These are phyloP conservation scores for Fusarium sterilihyphosum DNA, from an alignment of 2,329 filamentous ascomycete species.

Conservation along the genomic window DNA sequence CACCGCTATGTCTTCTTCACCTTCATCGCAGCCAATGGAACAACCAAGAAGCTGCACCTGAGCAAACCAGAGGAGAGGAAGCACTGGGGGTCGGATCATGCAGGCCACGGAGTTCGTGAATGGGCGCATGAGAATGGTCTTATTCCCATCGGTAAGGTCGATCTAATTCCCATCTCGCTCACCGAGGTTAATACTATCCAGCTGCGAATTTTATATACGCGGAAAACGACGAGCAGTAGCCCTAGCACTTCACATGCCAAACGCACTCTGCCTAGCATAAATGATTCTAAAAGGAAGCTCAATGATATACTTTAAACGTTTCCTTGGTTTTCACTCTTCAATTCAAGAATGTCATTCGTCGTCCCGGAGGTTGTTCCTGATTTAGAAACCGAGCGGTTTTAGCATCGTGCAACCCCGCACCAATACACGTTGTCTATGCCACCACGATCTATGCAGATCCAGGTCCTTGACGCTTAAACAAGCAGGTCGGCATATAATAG, in stretches of 20 bases:
- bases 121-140: slow-evolving; percentile 36
- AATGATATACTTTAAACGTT: not conserved
- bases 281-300: slow-evolving; percentile 9
- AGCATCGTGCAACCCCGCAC: slow-evolving; percentile 22
- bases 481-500: not conserved
- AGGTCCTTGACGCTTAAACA: slow-evolving; percentile 8
- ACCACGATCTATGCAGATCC: slow-evolving; percentile 23
- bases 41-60: slow-evolving; percentile 22
- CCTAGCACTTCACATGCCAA: not conserved
- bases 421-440: slow-evolving; percentile 10
- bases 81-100: slow-evolving; percentile 31
- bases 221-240: slow-evolving; percentile 29
- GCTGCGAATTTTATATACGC: slow-evolving; percentile 40
- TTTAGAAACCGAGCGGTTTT: slow-evolving; percentile 4
- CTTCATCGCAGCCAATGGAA: slow-evolving; percentile 31
- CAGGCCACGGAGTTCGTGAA: slow-evolving; percentile 27
- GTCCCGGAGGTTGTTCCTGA: slow-evolving; percentile 7
- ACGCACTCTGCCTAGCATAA: not conserved
- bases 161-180: not conserved
- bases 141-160: slow-evolving; percentile 31
- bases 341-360: slow-evolving; percentile 5
- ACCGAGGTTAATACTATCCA: not conserved
- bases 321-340: not conserved
- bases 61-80: slow-evolving; percentile 23
- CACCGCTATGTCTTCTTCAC: slow-evolving; percentile 39